A percentile compares a stretch with the other conserved stretches of the same genome.
Evolutionary conservation across 768 basidiomycete genomes (phyloP).

Genomic region (Agrocybe chaxingu): DNA sequence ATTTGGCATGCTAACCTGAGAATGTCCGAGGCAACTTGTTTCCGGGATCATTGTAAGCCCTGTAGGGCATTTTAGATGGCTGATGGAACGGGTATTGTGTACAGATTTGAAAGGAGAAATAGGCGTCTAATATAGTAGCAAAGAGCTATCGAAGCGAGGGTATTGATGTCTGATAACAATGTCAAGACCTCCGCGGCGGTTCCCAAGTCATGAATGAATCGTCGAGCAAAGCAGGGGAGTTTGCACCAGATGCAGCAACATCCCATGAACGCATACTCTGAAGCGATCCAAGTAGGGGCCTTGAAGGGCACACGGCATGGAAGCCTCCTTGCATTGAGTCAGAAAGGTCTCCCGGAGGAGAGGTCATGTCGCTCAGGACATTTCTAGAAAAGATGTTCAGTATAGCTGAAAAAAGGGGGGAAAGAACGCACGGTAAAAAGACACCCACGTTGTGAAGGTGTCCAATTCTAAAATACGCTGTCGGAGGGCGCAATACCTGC

Average conservation of each 20-base stretch:
- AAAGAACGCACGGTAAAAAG: not conserved
- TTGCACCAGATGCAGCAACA: slow-evolving; percentile 18
- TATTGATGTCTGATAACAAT: not conserved
- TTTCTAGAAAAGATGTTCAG: slow-evolving; percentile 25
- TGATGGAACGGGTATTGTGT: too few species aligned
- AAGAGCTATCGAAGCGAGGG: too few species aligned
- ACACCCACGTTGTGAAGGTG: slow-evolving; percentile 47
- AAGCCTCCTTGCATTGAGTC: slow-evolving; percentile 6
- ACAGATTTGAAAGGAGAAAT: too few species aligned
- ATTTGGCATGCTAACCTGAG: too few species aligned
- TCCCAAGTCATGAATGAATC: slow-evolving; percentile 66
- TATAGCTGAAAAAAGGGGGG: slow-evolving; percentile 3
- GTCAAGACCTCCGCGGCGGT: slow-evolving; percentile 35
- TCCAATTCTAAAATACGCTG: slow-evolving; percentile 51
- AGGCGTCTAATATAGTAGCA: too few species aligned
- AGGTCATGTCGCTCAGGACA: slow-evolving; percentile 36
- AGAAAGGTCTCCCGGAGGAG: slow-evolving; percentile 18
- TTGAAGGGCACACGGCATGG: slow-evolving; percentile 12
- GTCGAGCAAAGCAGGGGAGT: slow-evolving; percentile 38
- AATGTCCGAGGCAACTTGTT: too few species aligned
- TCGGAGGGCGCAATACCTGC: slow-evolving; percentile 32
- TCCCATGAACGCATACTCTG: slow-evolving; percentile 29
- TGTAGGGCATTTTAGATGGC: too few species aligned
- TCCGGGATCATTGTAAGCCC: too few species aligned
- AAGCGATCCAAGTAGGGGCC: slow-evolving; percentile 10